Evolutionary conservation across 2,329 filamentous ascomycete species (phyloP).

Genomic region (Endocalyx cinctus): DNA sequence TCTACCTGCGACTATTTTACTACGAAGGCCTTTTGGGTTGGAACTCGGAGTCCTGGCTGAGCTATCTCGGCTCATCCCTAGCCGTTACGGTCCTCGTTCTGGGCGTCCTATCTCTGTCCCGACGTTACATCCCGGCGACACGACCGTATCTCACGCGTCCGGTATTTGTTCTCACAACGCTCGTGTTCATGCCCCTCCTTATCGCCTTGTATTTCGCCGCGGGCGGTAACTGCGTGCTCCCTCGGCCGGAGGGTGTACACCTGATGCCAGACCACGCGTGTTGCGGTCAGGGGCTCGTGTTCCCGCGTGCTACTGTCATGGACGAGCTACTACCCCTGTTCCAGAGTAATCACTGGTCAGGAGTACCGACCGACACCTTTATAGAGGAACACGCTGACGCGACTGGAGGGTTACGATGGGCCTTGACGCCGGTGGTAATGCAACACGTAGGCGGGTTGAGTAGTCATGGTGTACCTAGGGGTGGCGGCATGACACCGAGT

Average conservation of each 20-base stretch:
- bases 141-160: conserved; percentile 8
- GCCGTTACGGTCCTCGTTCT: conserved; percentile 8
- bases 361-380: conserved; percentile 18
- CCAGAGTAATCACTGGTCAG: conserved; percentile 10
- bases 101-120: conserved; percentile 7
- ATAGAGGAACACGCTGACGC: conserved; percentile 17
- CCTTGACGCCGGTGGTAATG: conserved; percentile 20
- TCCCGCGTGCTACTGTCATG: conserved; percentile 13
- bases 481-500: neutral
- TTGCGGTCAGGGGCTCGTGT: conserved; percentile 21
- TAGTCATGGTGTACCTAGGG: conserved; percentile 10
- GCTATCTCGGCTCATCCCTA: conserved; percentile 13
- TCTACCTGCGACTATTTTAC: no score
- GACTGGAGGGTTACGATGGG: conserved; percentile 15
- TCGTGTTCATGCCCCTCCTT: conserved; percentile 16
- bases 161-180: conserved; percentile 9
- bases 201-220: conserved; percentile 19
- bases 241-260: conserved; percentile 13
- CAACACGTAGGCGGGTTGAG: conserved; percentile 22
- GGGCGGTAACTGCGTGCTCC: conserved; percentile 18
- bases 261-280: conserved; percentile 20
- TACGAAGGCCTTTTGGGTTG: conserved; percentile 20
- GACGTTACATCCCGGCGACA: conserved; percentile 7
- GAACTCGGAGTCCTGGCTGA: conserved; percentile 19
- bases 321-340: conserved; percentile 17